These are phyloP conservation scores for Casuarina glauca DNA, from an alignment of 306 rosid genomes.

Conservation along the genomic window DNA sequence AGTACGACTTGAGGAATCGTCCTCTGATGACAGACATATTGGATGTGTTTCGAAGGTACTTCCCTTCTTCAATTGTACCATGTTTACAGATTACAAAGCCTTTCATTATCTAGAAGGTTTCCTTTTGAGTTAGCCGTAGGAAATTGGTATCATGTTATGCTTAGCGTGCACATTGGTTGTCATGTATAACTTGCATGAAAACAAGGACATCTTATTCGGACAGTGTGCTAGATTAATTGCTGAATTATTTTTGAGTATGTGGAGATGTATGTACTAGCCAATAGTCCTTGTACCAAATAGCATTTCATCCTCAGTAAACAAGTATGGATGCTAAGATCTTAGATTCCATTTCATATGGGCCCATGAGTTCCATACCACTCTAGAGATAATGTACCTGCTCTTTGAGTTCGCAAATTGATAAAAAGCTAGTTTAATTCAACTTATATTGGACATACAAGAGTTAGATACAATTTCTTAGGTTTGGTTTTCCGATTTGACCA, in stretches of 20 bases:
- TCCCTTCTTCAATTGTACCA: not conserved
- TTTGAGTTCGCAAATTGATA: not conserved
- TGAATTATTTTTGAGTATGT: too few species aligned
- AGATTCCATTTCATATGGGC: not conserved
- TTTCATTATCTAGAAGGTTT: not conserved
- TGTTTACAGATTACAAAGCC: not conserved
- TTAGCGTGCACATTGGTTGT: not conserved
- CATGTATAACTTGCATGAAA: not conserved
- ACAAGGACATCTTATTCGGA: not conserved
- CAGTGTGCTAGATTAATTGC: not conserved
- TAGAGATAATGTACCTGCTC: not conserved
- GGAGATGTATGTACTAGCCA: too few species aligned
- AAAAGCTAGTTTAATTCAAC: not conserved
- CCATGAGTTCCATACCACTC: too few species aligned
- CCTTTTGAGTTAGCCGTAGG: slow-evolving; percentile 13
- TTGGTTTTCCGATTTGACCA: not conserved
- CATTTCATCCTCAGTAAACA: not conserved
- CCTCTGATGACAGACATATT: slow-evolving; percentile 71
- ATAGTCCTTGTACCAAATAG: not conserved
- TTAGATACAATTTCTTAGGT: not conserved
- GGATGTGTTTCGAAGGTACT: slow-evolving; percentile 64
- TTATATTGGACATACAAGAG: not conserved
- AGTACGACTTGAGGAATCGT: slow-evolving; percentile 87
- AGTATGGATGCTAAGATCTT: not conserved
- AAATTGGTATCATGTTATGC: slow-evolving; percentile 7